A percentile compares a stretch with the other conserved stretches of the same genome.
Conservation (phyloP, 179 eudicot species). For the Beta corolliflora region DNA sequence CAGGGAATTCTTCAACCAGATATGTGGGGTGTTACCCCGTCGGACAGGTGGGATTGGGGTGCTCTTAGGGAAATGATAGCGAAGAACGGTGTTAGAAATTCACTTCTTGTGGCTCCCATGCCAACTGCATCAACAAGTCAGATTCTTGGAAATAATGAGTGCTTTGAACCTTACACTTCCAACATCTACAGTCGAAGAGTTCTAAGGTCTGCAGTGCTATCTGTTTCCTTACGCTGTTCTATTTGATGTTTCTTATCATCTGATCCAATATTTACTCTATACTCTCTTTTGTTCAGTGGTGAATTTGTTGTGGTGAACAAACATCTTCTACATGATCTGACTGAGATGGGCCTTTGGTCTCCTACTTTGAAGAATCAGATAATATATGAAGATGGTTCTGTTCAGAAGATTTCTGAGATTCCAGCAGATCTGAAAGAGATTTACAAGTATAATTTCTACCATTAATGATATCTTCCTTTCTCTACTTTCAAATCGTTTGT, state of each 20-base stretch:
- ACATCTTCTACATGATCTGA: slow-evolving; percentile 86
- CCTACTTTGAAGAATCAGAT: slow-evolving; percentile 76
- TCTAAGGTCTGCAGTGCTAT: slow-evolving; percentile 51
- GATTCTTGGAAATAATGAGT: slow-evolving; percentile 90
- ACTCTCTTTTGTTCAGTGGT: slow-evolving; percentile 49
- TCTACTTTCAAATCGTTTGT: not conserved
- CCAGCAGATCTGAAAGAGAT: slow-evolving; percentile 62
- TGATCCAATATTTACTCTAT: not conserved
- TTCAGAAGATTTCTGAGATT: slow-evolving; percentile 67
- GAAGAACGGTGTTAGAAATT: slow-evolving; percentile 68
- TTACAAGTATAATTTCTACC: slow-evolving; percentile 56
- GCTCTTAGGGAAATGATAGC: slow-evolving; percentile 61
- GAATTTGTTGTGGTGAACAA: slow-evolving; percentile 98
- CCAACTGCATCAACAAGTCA: slow-evolving; percentile 97
- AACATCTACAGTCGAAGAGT: slow-evolving; percentile 91
- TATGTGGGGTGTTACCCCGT: slow-evolving; percentile 92
- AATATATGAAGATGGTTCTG: slow-evolving; percentile 74
- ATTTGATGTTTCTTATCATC: not conserved
- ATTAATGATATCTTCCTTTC: not conserved
- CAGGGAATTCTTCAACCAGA: slow-evolving; percentile 95
- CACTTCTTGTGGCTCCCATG: slow-evolving; percentile 96
- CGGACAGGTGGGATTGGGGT: slow-evolving; percentile 88
- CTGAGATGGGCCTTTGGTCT: slow-evolving; percentile 92
- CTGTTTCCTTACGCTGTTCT: not conserved
- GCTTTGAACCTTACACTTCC: slow-evolving; percentile 94